Percentiles rank a stretch among this genome's conserved stretches.
Evolutionary conservation across 1,284 basidiomycete genomes (phyloP).

Genomic region (Meira miltonrushii): DNA sequence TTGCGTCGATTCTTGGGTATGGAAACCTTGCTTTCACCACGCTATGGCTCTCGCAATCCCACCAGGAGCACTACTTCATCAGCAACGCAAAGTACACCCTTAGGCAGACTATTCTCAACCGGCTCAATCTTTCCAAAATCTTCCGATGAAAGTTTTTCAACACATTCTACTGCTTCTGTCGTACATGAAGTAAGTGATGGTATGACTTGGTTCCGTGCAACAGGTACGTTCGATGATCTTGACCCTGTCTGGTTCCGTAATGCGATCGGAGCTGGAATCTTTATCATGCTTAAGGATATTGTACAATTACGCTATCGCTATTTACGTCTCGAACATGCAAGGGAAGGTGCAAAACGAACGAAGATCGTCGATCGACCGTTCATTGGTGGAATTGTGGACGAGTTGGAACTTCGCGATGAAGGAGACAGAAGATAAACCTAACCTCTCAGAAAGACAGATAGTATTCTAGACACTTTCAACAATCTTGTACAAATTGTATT

Average conservation of each 20-base stretch:
- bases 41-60: neutral
- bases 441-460: too few relatives aligned
- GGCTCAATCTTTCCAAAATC: neutral
- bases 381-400: constrained; percentile 1
- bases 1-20: constrained; percentile 21
- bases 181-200: neutral
- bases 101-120: neutral
- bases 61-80: neutral
- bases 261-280: constrained; percentile 37
- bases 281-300: constrained; percentile 37
- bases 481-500: too few relatives aligned
- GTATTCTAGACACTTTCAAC: too few relatives aligned
- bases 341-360: constrained; percentile 1
- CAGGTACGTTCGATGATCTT: constrained; percentile 11
- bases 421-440: too few relatives aligned
- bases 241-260: constrained; percentile 48
- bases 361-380: constrained; percentile 7
- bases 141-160: neutral
- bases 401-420: constrained; percentile 2
- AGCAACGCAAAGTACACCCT: neutral
- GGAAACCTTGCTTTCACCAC: neutral
- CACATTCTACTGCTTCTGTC: neutral
- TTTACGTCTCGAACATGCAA: constrained; percentile 24
- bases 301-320: constrained; percentile 31
- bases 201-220: neutral